Percentiles rank a stretch among this genome's conserved stretches.
Conservation (phyloP, 2,329 filamentous ascomycete genomes). For the Bretziella fagacearum region DNA sequence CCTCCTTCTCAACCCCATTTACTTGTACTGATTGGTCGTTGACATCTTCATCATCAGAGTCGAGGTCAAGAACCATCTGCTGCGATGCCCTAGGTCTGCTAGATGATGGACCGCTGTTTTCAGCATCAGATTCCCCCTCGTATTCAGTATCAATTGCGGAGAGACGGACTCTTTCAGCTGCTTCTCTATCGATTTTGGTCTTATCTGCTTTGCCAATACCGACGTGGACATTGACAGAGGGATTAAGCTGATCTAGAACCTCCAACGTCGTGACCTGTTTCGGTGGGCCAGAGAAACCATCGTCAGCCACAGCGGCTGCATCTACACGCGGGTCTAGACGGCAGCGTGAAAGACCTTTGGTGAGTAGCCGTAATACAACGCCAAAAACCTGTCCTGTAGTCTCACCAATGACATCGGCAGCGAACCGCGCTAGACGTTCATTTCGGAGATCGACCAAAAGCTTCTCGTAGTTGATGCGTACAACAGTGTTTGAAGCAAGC, state of each 20-base stretch:
- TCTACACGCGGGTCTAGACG: constrained; percentile 38
- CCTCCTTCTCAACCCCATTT: constrained; percentile 20
- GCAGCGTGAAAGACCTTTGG: constrained; percentile 51
- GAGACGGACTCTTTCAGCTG: constrained; percentile 30
- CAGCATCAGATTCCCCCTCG: constrained; percentile 21
- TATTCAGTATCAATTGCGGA: constrained; percentile 23
- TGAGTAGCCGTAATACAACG: constrained; percentile 52
- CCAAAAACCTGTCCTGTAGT: constrained; percentile 66
- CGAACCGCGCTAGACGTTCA: constrained; percentile 55
- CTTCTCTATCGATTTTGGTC: constrained; percentile 29
- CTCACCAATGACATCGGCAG: constrained; percentile 50
- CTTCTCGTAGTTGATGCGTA: constrained; percentile 74
- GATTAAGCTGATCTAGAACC: constrained; percentile 36
- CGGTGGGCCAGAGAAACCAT: constrained; percentile 20
- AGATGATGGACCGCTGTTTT: not conserved
- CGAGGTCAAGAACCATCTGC: constrained; percentile 6
- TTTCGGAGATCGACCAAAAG: constrained; percentile 70
- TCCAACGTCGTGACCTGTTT: constrained; percentile 35
- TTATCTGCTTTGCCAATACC: constrained; percentile 40
- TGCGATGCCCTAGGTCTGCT: constrained; percentile 1
- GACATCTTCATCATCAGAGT: constrained; percentile 19
- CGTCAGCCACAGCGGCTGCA: constrained; percentile 20
- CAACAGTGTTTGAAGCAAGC: constrained; percentile 48
- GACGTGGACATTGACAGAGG: constrained; percentile 33
- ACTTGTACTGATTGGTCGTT: constrained; percentile 12